phyloP scores from a whole-genome alignment of 148 eudicot genomes.

The Persicaria tinctoria region DNA sequence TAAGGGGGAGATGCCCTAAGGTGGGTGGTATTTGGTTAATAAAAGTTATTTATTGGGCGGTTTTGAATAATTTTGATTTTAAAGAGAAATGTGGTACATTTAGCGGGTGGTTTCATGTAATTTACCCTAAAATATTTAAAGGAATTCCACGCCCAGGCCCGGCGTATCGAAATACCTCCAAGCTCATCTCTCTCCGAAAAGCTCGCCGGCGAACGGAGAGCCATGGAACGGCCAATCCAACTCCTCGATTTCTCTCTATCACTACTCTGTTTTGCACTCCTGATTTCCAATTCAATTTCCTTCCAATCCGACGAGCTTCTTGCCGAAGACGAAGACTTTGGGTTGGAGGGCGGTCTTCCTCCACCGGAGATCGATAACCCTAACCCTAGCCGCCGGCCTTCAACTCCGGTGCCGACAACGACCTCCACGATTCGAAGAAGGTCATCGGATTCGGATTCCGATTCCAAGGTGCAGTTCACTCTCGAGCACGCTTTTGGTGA shows the following conservation, averaged over 20 bases:
- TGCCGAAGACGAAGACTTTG: slow-evolving; percentile 45
- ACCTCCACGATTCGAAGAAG: slow-evolving; percentile 24
- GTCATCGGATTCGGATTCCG: slow-evolving; percentile 56
- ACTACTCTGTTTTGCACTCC: slow-evolving; percentile 15
- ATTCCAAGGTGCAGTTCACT: slow-evolving; percentile 63
- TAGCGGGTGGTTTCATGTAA: no score
- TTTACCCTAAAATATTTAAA: no score
- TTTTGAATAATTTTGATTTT: no score
- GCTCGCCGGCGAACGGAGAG: no score
- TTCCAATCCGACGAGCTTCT: slow-evolving; percentile 86
- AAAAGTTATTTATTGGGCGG: no score
- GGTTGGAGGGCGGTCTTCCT: slow-evolving; percentile 36
- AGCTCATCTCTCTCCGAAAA: no score
- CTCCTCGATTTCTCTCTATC: not conserved
- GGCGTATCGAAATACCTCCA: no score
- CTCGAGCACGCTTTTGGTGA: slow-evolving; percentile 86
- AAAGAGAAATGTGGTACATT: no score
- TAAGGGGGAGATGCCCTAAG: no score
- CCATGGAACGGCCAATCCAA: not conserved
- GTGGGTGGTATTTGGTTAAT: no score
- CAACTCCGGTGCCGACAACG: not conserved
- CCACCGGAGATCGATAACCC: slow-evolving; percentile 8
- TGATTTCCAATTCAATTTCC: slow-evolving; percentile 19
- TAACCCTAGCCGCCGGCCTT: not conserved
- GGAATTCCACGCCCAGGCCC: no score